Evolutionary conservation across 805 yeast species (phyloP).

Genomic region (Candida chauliodis): DNA sequence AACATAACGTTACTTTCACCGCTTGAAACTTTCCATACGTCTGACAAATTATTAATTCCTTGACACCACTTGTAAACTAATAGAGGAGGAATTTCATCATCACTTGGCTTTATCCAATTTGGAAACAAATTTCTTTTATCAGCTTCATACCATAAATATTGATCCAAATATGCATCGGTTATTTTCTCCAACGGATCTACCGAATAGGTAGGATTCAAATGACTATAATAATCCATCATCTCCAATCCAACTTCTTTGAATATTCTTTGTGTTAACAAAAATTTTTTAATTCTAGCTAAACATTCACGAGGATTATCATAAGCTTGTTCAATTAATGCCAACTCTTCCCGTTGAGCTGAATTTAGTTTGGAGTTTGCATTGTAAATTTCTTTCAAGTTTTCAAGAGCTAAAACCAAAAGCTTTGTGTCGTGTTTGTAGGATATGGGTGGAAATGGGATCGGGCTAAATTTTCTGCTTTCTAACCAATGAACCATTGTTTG

Average conservation of each 20-base stretch:
- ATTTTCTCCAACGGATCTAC: conserved; percentile 92
- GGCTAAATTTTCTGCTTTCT: conserved; percentile 75
- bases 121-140: conserved; percentile 87
- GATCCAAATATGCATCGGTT: conserved; percentile 94
- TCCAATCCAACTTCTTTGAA: conserved; percentile 85
- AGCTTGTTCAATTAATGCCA: conserved; percentile 91
- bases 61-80: conserved; percentile 92
- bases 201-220: conserved; percentile 78
- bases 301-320: conserved; percentile 96
- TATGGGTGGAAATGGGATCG: conserved; percentile 91
- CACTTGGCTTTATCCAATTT: conserved; percentile 94
- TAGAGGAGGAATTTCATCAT: conserved; percentile 88
- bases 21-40: conserved; percentile 72
- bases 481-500: conserved; percentile 90
- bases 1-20: conserved; percentile 83
- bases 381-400: conserved; percentile 77
- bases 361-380: conserved; percentile 67
- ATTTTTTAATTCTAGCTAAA: conserved; percentile 76
- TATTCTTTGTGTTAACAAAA: conserved; percentile 80
- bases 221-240: conserved; percentile 88
- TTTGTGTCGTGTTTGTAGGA: conserved; percentile 93
- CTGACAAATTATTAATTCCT: conserved; percentile 73
- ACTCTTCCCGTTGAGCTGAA: conserved; percentile 85
- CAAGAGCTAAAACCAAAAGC: conserved; percentile 82
- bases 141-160: conserved; percentile 94